Percentiles rank a stretch among this genome's conserved stretches.
Conservation (phyloP, 352 stramenopile genomes). For the Hyaloperonospora brassicae region DNA sequence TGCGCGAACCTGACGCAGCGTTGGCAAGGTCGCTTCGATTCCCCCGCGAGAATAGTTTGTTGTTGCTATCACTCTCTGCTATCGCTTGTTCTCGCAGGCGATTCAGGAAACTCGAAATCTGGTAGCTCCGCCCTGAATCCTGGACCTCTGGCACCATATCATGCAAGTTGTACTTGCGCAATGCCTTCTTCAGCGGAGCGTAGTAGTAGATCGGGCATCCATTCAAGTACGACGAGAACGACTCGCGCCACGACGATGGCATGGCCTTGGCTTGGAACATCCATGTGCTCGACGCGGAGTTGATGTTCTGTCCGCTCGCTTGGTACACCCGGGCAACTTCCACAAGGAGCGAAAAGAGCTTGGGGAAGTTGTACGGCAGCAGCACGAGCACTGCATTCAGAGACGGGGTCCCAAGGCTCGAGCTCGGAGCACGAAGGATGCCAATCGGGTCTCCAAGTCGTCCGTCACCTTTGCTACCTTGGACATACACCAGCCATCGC, state of each 20-base stretch:
- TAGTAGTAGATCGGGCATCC: constrained; percentile 79
- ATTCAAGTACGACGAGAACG: constrained; percentile 71
- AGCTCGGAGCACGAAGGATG: constrained; percentile 43
- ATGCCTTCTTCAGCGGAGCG: constrained; percentile 66
- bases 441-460: constrained; percentile 77
- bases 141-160: constrained; percentile 81
- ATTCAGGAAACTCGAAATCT: constrained; percentile 72
- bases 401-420: constrained; percentile 21
- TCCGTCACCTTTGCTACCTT: constrained; percentile 73
- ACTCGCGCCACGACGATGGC: constrained; percentile 78
- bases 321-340: constrained; percentile 78
- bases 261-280: constrained; percentile 83
- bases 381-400: constrained; percentile 61
- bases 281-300: constrained; percentile 53
- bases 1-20: constrained; percentile 8
- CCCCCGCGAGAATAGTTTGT: constrained; percentile 56
- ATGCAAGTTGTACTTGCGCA: constrained; percentile 84
- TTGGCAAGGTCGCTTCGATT: constrained; percentile 21
- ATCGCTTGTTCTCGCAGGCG: constrained; percentile 68
- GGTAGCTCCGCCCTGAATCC: constrained; percentile 75
- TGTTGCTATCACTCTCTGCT: constrained; percentile 66
- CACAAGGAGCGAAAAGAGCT: constrained; percentile 74
- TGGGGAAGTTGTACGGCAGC: constrained; percentile 85
- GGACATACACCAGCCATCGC: constrained; percentile 78
- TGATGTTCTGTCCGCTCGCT: constrained; percentile 72